phyloP scores from a whole-genome alignment of 768 basidiomycete genomes.

The Lactarius akahatsu region DNA sequence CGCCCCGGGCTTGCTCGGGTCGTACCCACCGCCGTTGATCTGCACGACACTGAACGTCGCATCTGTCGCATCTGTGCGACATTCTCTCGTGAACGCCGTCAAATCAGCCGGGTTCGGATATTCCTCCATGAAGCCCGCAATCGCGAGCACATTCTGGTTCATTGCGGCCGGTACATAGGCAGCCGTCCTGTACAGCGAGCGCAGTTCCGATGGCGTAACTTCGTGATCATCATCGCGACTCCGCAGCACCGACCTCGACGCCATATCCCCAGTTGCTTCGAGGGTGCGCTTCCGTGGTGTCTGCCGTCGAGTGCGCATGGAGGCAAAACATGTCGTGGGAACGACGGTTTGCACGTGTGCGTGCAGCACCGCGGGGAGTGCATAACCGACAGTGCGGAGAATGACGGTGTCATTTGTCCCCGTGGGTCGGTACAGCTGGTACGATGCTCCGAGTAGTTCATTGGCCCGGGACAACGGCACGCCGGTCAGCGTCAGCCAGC shows the following conservation, averaged over 20 bases:
- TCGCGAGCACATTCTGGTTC: neutral
- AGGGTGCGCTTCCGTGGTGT: neutral
- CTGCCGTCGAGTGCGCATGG: too few relatives aligned
- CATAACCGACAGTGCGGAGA: neutral
- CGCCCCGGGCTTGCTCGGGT: neutral
- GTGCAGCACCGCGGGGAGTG: neutral
- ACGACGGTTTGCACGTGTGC: neutral
- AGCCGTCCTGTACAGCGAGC: neutral
- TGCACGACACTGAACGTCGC: neutral
- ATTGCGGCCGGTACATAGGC: neutral
- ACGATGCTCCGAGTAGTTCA: neutral
- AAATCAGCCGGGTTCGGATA: neutral
- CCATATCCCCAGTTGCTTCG: too few relatives aligned
- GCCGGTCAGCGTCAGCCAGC: neutral
- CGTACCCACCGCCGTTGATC: neutral
- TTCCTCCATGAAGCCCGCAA: neutral
- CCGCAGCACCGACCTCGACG: too few relatives aligned
- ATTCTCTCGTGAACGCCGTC: neutral
- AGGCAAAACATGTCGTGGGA: neutral
- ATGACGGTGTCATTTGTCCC: neutral
- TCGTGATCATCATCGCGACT: too few relatives aligned
- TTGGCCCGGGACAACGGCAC: neutral
- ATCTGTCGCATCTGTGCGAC: too few relatives aligned
- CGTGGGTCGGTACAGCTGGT: neutral
- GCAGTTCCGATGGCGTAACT: neutral